Evolutionary conservation across 2,329 filamentous ascomycete species (phyloP).

Genomic region (Talaromyces sp.): DNA sequence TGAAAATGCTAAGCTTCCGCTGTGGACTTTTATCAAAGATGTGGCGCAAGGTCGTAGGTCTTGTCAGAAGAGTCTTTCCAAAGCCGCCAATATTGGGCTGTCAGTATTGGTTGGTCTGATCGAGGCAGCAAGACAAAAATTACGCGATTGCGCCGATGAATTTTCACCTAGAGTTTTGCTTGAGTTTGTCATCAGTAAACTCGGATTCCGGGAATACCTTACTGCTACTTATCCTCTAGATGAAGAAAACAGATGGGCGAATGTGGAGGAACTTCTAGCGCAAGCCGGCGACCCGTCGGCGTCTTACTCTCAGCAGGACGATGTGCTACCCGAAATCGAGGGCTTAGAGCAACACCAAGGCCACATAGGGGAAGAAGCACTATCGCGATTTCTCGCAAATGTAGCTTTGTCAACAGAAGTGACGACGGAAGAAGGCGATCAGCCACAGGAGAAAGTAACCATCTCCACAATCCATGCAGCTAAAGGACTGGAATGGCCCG

Average conservation of each 20-base stretch:
- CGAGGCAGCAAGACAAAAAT: conserved; percentile 51
- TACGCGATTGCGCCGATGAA: conserved; percentile 42
- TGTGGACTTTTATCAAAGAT: conserved; percentile 71
- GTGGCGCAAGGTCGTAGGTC: conserved; percentile 49
- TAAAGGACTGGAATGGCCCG: conserved; percentile 93
- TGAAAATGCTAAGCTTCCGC: conserved; percentile 59
- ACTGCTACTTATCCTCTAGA: conserved; percentile 67
- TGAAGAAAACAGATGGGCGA: conserved; percentile 75
- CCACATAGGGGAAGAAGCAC: conserved; percentile 53
- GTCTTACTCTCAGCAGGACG: conserved; percentile 49
- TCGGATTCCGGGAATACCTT: conserved; percentile 70
- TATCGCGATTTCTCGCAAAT: conserved; percentile 82
- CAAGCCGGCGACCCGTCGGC: conserved; percentile 66
- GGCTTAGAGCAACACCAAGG: conserved; percentile 58
- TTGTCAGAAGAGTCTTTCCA: conserved; percentile 51
- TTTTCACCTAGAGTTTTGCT: conserved; percentile 47
- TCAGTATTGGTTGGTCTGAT: conserved; percentile 57
- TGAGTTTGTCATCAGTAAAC: conserved; percentile 56
- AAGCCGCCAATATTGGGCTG: conserved; percentile 53
- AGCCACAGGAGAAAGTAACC: conserved; percentile 59
- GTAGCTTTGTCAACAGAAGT: conserved; percentile 79
- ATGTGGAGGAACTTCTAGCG: conserved; percentile 79
- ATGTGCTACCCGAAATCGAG: conserved; percentile 61
- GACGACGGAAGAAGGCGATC: conserved; percentile 50
- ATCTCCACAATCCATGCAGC: conserved; percentile 95